Percentiles rank a stretch among this genome's conserved stretches.
Evolutionary conservation across 2,329 filamentous ascomycete species (phyloP).

Genomic region (Sarocladium kiliense): DNA sequence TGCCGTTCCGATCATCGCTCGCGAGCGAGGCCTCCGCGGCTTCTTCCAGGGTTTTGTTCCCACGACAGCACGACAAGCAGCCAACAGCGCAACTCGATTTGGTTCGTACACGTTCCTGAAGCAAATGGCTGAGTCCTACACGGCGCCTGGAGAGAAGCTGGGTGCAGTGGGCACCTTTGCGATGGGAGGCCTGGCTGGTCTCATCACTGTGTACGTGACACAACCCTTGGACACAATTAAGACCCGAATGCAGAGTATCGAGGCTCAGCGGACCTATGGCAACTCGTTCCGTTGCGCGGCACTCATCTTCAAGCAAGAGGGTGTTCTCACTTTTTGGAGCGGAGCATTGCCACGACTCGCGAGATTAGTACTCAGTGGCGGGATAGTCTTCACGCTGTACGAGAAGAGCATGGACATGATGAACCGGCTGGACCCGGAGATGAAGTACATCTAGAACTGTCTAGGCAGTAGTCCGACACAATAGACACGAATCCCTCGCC

Average conservation of each 20-base stretch:
- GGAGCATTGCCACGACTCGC: constrained; percentile 83
- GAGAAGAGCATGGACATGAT: constrained; percentile 90
- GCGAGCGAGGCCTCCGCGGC: constrained; percentile 80
- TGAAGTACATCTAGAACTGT: constrained; percentile 62
- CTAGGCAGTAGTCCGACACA: not conserved
- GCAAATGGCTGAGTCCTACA: constrained; percentile 88
- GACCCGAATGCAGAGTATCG: constrained; percentile 95
- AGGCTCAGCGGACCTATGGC: constrained; percentile 74
- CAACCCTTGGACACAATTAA: constrained; percentile 87
- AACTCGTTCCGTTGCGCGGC: constrained; percentile 82
- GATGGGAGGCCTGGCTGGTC: constrained; percentile 80
- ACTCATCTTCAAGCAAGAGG: constrained; percentile 84
- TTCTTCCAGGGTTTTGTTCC: constrained; percentile 98
- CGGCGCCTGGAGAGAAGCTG: constrained; percentile 90
- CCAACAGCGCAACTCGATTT: constrained; percentile 90
- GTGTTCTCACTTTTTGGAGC: constrained; percentile 86
- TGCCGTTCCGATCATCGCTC: constrained; percentile 78
- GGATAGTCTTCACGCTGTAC: constrained; percentile 98
- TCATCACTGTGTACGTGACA: constrained; percentile 81
- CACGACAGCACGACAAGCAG: constrained; percentile 89
- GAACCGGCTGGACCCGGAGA: constrained; percentile 73
- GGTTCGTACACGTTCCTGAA: constrained; percentile 85
- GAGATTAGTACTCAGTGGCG: constrained; percentile 82
- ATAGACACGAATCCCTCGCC: not conserved
- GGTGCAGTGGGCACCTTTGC: constrained; percentile 83